Base-by-base conservation (phyloP, 306 rosid species). In the Lathyrus aphaca region DNA sequence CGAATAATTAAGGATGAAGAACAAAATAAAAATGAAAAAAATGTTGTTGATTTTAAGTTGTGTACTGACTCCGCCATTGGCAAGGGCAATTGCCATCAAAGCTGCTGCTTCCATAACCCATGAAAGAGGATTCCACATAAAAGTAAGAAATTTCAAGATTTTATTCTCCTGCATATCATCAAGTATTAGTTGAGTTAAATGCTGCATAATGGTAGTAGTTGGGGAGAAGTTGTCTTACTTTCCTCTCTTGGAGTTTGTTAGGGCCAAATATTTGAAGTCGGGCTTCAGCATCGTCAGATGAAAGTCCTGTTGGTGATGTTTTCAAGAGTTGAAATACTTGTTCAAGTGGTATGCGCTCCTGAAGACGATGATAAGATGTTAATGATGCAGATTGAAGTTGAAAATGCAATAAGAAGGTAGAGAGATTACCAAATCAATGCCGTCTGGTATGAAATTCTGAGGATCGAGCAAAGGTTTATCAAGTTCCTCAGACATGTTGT, bases 81-180 rank as follows among this genome's bases (percentile, higher is more conserved):
- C 97, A 56, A 91, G 95, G 82, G 45, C 79, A 64, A 91, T 89
- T 7, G 97, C 97, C 95, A 91, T 91, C 46, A 91, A 14, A 45
- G 97, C 97, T 48, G 97, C 97, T 64, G 97, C 97, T 86, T 91
- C 97, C 97, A 88, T 91, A 75, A 91, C 97, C 97, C 97, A 91
- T 74, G 97, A 91, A 74, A 91, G 76, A 61, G 97, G 97, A 69
- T 91, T 91, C 97, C 97, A 91, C 95, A 91, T 91, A 68, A 91
- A 91, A 61, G 95, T 51, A 46, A 91, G 85, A 73, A 91, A 91
- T 63, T 88, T 91, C 78, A 91, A 63, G 13, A 91, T 39, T 81
- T 91, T 91, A 81, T 86, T 88, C 81, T 91, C 97, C 97, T 91
- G 87, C 74, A 71, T 48, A 46, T 32, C 19, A 35, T 1, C 38